phyloP scores from a whole-genome alignment of 2,329 filamentous ascomycete genomes.

The Epichloe sp. region DNA sequence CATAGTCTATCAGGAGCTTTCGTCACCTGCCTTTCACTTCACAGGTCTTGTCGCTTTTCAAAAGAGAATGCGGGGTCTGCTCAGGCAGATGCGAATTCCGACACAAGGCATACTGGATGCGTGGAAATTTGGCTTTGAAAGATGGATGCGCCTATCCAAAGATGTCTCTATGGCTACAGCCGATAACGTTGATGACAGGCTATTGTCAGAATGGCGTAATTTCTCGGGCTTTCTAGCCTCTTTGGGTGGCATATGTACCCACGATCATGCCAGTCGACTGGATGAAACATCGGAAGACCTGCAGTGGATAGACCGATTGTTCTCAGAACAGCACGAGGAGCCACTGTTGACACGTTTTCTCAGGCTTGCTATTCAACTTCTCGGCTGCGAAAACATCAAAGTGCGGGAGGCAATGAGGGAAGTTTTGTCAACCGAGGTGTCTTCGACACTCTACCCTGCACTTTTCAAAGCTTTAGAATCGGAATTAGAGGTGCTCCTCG shows the following conservation, averaged over 20 bases:
- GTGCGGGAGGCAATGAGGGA: conserved; percentile 56
- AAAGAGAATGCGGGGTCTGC: conserved; percentile 46
- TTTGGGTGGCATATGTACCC: conserved; percentile 51
- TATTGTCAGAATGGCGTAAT: conserved; percentile 53
- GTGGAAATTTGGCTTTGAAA: conserved; percentile 53
- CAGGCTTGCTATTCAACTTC: conserved; percentile 48
- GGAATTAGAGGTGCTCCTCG: conserved; percentile 50
- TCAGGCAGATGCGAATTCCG: conserved; percentile 48
- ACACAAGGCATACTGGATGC: conserved; percentile 54
- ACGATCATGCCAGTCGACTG: conserved; percentile 40
- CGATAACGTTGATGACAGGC: conserved; percentile 40
- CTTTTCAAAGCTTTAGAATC: conserved; percentile 52
- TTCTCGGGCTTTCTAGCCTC: conserved; percentile 56
- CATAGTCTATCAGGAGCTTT: conserved; percentile 47
- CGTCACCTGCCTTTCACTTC: conserved; percentile 50
- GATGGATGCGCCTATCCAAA: conserved; percentile 51
- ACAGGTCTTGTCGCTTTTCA: conserved; percentile 59
- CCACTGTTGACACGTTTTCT: conserved; percentile 47
- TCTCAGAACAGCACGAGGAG: conserved; percentile 47
- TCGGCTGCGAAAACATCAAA: conserved; percentile 50
- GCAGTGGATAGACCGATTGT: conserved; percentile 50
- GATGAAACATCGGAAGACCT: conserved; percentile 46
- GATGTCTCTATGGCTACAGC: conserved; percentile 42
- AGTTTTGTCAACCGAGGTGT: conserved; percentile 51
- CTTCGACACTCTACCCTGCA: conserved; percentile 45